phyloP scores from a whole-genome alignment of 176 grass and related monocot genomes.

The Thalia dealbata region DNA sequence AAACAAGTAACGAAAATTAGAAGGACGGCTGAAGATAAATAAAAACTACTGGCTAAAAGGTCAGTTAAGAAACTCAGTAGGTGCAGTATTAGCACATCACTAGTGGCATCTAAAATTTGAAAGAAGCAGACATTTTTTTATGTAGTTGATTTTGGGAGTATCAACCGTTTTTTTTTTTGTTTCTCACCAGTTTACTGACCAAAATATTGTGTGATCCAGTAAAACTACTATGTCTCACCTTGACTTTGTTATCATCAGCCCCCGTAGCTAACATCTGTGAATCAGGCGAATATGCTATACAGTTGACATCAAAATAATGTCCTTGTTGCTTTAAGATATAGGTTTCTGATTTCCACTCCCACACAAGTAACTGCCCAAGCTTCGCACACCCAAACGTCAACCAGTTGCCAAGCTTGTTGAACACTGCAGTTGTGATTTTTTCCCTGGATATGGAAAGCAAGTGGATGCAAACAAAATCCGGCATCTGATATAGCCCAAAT shows the following conservation, averaged over 20 bases:
- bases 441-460: constrained; percentile 76
- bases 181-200: background rate
- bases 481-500: constrained; percentile 96
- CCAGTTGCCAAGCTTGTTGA: constrained; percentile 81
- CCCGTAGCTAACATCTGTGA: constrained; percentile 90
- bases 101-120: background rate
- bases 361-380: constrained; percentile 80
- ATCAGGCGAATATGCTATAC: constrained; percentile 85
- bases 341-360: constrained; percentile 93
- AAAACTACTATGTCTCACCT: constrained; percentile 27
- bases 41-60: background rate
- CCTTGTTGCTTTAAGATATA: constrained; percentile 96
- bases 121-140: background rate
- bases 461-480: constrained; percentile 87
- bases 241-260: constrained; percentile 98
- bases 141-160: background rate
- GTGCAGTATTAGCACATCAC: background rate
- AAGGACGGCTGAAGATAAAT: constrained; percentile 5
- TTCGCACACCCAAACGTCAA: constrained; percentile 87
- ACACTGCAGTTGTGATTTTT: constrained; percentile 89
- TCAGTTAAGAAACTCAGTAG: background rate
- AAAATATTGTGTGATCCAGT: background rate
- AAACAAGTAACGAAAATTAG: background rate
- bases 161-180: background rate
- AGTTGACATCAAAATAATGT: constrained; percentile 96